Percentiles rank a stretch among this genome's conserved stretches.
phyloP scores from a whole-genome alignment of 345 rosid genomes.

The Eucalyptus guilfoylei region DNA sequence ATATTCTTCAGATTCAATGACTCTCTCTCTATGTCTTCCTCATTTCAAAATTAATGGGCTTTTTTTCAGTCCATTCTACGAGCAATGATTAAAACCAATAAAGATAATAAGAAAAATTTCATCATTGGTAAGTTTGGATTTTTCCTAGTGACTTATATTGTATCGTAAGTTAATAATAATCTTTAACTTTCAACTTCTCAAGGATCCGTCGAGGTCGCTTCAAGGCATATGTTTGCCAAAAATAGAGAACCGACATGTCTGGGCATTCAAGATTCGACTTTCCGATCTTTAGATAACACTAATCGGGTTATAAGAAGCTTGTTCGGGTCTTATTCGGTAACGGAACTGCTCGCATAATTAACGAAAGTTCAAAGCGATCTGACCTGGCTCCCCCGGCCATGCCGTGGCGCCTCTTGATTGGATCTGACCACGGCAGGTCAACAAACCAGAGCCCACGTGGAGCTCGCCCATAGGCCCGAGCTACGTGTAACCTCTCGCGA shows the following conservation, averaged over 20 bases:
- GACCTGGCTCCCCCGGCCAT: slow-evolving; percentile 9
- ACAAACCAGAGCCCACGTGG: slow-evolving; percentile 27
- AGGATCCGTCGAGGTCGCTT: fast-evolving
- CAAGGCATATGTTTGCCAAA: background rate
- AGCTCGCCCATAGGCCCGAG: slow-evolving; percentile 4
- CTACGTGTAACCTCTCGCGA: slow-evolving; percentile 26
- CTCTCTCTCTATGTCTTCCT: no score
- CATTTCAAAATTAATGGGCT: background rate
- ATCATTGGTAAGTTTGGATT: no score
- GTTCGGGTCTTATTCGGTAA: background rate
- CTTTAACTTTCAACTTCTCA: background rate
- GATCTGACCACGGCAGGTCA: background rate
- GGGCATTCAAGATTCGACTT: background rate
- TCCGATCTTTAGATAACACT: no score
- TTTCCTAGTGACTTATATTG: background rate
- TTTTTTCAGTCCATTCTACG: fast-evolving
- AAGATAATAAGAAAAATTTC: no score
- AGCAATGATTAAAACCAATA: no score
- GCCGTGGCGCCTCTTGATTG: slow-evolving; percentile 13
- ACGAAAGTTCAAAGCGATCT: background rate
- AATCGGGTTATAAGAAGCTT: background rate
- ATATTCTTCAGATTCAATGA: background rate
- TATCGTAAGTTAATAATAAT: no score
- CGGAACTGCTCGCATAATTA: background rate
- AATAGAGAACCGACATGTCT: background rate